Conservation (phyloP, 352 stramenopile species). For the Phytophthora multivora region DNA sequence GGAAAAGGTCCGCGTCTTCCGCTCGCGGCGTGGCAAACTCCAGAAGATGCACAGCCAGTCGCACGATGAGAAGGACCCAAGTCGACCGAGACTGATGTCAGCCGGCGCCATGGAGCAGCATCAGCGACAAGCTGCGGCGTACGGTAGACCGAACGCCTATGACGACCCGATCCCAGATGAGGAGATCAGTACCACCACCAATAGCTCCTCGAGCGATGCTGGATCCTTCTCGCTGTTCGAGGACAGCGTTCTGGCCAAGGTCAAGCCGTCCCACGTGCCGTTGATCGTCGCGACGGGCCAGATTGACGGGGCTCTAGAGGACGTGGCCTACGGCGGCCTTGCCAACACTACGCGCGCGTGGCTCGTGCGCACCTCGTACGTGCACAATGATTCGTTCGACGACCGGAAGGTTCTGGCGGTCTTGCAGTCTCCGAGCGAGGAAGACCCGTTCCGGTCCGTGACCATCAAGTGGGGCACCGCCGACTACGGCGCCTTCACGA, state of each 20-base stretch:
- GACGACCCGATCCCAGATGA: conserved; percentile 24
- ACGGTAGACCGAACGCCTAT: conserved; percentile 32
- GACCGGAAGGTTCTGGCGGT: conserved; percentile 45
- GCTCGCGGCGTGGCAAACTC: conserved; percentile 40
- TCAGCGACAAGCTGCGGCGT: conserved; percentile 17
- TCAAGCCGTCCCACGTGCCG: conserved; percentile 34
- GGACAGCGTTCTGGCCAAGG: conserved; percentile 30
- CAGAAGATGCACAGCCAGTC: conserved; percentile 26
- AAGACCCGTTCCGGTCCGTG: conserved; percentile 53
- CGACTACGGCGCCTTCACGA: conserved; percentile 37
- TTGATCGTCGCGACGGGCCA: conserved; percentile 39
- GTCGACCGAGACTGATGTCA: conserved; percentile 47
- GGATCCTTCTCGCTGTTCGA: conserved; percentile 42
- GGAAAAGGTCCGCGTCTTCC: conserved; percentile 60
- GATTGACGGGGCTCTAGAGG: conserved; percentile 40
- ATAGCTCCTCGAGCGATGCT: conserved; percentile 40
- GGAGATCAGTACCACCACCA: conserved; percentile 23
- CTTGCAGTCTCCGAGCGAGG: conserved; percentile 32
- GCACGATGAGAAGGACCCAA: conserved; percentile 31
- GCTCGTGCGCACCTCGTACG: conserved; percentile 44
- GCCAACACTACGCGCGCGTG: conserved; percentile 35
- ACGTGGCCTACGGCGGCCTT: conserved; percentile 37
- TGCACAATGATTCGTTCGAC: conserved; percentile 39
- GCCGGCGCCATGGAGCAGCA: conserved; percentile 36
- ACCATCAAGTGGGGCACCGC: conserved; percentile 46